Evolutionary conservation across 495 filamentous ascomycete species (phyloP).

Genomic region (Hypoxylon perforatum): DNA sequence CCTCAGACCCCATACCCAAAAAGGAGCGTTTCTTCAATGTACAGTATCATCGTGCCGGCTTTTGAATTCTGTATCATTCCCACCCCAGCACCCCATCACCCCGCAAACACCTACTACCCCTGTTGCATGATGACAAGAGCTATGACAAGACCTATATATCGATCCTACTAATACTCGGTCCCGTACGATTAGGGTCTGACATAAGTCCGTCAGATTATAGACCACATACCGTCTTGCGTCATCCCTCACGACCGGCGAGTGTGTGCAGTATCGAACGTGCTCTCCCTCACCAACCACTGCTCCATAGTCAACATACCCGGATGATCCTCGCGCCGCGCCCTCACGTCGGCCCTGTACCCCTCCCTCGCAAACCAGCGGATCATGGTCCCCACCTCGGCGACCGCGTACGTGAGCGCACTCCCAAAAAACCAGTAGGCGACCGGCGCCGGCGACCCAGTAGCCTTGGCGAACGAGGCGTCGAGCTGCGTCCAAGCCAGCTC

Average conservation of each 20-base stretch:
- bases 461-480: conserved; percentile 48
- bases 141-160: no score
- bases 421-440: conserved; percentile 53
- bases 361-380: conserved; percentile 59
- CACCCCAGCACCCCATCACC: neutral
- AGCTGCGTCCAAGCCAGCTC: conserved; percentile 57
- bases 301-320: conserved; percentile 55
- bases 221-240: neutral
- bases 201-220: no score
- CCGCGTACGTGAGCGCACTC: conserved; percentile 50
- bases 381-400: conserved; percentile 55
- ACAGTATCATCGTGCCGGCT: neutral
- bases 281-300: conserved; percentile 53
- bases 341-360: conserved; percentile 57
- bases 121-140: neutral
- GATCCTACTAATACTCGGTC: neutral
- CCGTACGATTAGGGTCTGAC: neutral
- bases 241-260: no score
- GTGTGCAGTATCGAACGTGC: conserved; percentile 47
- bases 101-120: neutral
- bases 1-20: neutral
- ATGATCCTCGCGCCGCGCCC: conserved; percentile 49
- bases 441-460: conserved; percentile 53
- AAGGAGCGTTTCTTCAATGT: neutral
- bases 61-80: neutral